Conservation (phyloP, 495 filamentous ascomycete species). For the Monascus purpureus region DNA sequence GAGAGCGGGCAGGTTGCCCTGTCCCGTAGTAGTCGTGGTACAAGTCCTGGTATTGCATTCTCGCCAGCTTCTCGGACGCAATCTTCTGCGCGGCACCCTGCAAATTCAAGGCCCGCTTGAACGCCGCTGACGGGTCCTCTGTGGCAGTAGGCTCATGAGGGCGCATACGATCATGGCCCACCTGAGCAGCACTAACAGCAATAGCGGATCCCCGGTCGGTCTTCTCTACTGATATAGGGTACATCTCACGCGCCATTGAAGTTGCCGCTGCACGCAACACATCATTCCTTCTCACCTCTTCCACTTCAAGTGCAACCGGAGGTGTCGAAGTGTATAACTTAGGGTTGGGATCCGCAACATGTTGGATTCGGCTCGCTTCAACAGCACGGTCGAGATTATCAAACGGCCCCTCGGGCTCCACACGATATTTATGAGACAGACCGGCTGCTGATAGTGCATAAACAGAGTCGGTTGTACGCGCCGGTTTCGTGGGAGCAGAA, state of each 20-base stretch:
- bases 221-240: slow-evolving; percentile 42
- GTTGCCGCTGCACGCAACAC: slow-evolving; percentile 67
- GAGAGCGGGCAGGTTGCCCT: slow-evolving; percentile 30
- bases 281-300: slow-evolving; percentile 57
- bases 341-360: slow-evolving; percentile 34
- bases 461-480: slow-evolving; percentile 40
- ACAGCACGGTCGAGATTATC: slow-evolving; percentile 27
- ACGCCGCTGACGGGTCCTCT: slow-evolving; percentile 12
- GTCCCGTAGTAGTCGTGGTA: slow-evolving; percentile 66
- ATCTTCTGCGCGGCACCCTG: slow-evolving; percentile 77
- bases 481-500: slow-evolving; percentile 40
- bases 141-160: slow-evolving; percentile 21
- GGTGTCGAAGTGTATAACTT: slow-evolving; percentile 67
- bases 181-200: slow-evolving; percentile 24
- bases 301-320: slow-evolving; percentile 53
- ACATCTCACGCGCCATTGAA: slow-evolving; percentile 81
- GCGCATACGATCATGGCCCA: slow-evolving; percentile 21
- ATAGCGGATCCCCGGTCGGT: slow-evolving; percentile 10
- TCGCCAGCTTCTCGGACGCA: slow-evolving; percentile 68
- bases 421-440: slow-evolving; percentile 33
- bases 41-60: slow-evolving; percentile 55
- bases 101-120: slow-evolving; percentile 43
- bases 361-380: slow-evolving; percentile 42
- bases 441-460: slow-evolving; percentile 59
- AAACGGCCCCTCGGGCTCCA: slow-evolving; percentile 12